phyloP scores from a whole-genome alignment of 75 land plant species.

The Pinus tabuliformis region DNA sequence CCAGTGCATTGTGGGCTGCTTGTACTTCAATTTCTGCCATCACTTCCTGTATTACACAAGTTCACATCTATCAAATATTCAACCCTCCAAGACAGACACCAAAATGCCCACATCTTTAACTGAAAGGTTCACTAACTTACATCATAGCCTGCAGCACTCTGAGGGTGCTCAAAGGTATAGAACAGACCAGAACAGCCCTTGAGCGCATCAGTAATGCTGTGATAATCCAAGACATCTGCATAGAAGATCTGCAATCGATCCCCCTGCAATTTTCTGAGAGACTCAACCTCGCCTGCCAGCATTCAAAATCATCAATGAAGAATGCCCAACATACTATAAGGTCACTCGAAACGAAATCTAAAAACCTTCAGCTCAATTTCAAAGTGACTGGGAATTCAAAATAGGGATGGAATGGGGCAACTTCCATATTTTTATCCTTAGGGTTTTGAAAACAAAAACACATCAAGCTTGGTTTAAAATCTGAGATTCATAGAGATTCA shows the following conservation, averaged over 20 bases:
- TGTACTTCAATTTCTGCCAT: too few relatives aligned
- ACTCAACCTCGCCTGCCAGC: constrained; percentile 1
- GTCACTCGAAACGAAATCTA: too few relatives aligned
- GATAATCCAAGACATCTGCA: constrained; percentile 68
- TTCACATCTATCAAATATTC: neutral
- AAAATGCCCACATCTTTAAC: neutral
- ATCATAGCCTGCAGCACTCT: constrained; percentile 47
- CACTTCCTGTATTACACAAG: neutral
- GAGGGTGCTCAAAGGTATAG: constrained; percentile 56
- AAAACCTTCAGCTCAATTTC: too few relatives aligned
- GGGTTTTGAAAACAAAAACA: too few relatives aligned
- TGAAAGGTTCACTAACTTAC: constrained; percentile 24
- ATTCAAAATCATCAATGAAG: neutral
- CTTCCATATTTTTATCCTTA: too few relatives aligned
- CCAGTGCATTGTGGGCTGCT: too few relatives aligned
- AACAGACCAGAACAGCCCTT: constrained; percentile 74
- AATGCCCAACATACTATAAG: too few relatives aligned
- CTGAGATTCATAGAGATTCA: too few relatives aligned
- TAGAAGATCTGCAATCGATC: constrained; percentile 46
- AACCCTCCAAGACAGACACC: neutral
- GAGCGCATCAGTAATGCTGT: constrained; percentile 57
- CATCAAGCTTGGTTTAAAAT: too few relatives aligned
- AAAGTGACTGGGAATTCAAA: too few relatives aligned
- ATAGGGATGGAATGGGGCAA: too few relatives aligned
- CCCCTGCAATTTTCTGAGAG: constrained; percentile 4